Evolutionary conservation across 768 basidiomycete species (phyloP).

Genomic region (Suillus ampliporus): DNA sequence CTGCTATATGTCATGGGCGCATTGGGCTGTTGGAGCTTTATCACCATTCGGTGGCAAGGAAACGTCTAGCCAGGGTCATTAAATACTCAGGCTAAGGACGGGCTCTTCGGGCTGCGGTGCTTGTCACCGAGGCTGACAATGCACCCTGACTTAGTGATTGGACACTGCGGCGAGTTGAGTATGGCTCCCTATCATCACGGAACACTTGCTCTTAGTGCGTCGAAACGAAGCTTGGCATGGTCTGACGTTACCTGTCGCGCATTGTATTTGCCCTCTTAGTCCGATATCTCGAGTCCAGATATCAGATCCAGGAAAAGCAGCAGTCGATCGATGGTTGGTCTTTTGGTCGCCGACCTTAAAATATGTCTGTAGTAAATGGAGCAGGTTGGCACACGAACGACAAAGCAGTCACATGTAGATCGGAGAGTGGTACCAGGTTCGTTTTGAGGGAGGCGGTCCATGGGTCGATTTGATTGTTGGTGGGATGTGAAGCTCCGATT

Average conservation of each 20-base stretch:
- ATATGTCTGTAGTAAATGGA: neutral
- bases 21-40: too few relatives aligned
- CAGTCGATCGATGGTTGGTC: neutral
- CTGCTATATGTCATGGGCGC: neutral
- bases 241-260: neutral
- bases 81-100: neutral
- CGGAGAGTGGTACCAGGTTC: neutral
- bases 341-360: neutral
- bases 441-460: neutral
- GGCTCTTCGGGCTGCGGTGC: neutral
- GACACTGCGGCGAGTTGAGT: neutral
- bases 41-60: neutral
- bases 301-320: neutral
- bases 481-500: neutral
- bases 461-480: neutral
- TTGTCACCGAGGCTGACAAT: neutral
- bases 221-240: neutral
- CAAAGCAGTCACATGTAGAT: neutral
- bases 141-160: neutral
- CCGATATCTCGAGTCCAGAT: neutral
- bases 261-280: neutral
- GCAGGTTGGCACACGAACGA: neutral
- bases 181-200: neutral
- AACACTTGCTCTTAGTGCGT: neutral
- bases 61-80: neutral